Percentiles rank a stretch among this genome's conserved stretches.
phyloP scores from a whole-genome alignment of 2,329 filamentous ascomycete species.

The Aspergillus terreus region DNA sequence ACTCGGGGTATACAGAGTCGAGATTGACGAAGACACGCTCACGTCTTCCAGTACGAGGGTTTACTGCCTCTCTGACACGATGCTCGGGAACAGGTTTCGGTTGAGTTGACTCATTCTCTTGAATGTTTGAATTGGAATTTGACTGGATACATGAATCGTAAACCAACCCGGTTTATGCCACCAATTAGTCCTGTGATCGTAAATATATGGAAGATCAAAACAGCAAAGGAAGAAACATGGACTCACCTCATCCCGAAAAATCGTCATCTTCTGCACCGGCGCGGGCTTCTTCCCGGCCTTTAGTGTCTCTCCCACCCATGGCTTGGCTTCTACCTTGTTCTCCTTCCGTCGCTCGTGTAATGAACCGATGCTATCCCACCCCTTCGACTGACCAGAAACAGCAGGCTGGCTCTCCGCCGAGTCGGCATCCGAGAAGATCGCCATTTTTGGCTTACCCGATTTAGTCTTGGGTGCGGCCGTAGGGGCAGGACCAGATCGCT shows the following conservation, averaged over 20 bases:
- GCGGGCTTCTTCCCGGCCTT: conserved; percentile 81
- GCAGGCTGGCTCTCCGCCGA: conserved; percentile 55
- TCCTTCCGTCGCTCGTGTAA: conserved; percentile 89
- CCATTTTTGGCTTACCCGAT: conserved; percentile 73
- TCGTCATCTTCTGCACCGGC: conserved; percentile 73
- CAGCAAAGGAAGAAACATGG: conserved; percentile 32
- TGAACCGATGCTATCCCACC: conserved; percentile 90
- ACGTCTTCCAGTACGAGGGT: conserved; percentile 75
- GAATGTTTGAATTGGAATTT: conserved; percentile 37
- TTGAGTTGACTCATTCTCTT: conserved; percentile 34
- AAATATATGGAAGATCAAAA: conserved; percentile 64
- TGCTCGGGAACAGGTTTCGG: conserved; percentile 62
- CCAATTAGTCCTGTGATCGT: conserved; percentile 94
- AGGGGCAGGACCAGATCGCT: conserved; percentile 48
- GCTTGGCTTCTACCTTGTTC: conserved; percentile 78
- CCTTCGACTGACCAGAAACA: conserved; percentile 57
- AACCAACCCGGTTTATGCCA: conserved; percentile 42
- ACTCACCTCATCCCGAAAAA: conserved; percentile 97
- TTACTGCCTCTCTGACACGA: conserved; percentile 76
- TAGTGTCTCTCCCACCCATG: conserved; percentile 88
- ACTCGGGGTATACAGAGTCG: conserved; percentile 77
- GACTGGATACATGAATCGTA: conserved; percentile 53
- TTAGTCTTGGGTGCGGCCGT: conserved; percentile 54
- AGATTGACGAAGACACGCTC: conserved; percentile 88
- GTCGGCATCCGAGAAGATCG: conserved; percentile 82